Percentiles rank a stretch among this genome's conserved stretches.
Evolutionary conservation across 2,329 filamentous ascomycete species (phyloP).

Genomic region (Aspergillus tamarii): DNA sequence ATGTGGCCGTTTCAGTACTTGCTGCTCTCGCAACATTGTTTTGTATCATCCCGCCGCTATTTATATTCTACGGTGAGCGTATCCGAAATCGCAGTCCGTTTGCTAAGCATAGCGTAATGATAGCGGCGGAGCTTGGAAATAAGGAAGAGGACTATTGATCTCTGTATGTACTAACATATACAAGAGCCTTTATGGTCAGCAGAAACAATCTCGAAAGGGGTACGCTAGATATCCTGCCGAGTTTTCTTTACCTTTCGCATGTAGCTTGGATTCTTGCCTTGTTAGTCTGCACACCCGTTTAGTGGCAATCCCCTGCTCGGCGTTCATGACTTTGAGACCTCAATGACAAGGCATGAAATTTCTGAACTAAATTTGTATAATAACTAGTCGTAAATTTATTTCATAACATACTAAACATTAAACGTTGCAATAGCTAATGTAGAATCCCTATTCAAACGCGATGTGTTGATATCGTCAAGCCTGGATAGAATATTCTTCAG

Average conservation of each 20-base stretch:
- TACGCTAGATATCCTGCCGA: no score
- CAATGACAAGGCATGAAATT: no score
- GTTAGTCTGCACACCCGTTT: no score
- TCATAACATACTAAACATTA: background rate
- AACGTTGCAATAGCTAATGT: background rate
- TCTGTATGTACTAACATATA: no score
- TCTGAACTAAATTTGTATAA: no score
- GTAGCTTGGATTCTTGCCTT: no score
- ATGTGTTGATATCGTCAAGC: background rate
- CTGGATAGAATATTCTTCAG: conserved; percentile 26
- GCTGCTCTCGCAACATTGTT: conserved; percentile 48
- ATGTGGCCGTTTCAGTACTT: conserved; percentile 45
- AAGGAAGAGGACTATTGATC: background rate
- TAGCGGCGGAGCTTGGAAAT: background rate
- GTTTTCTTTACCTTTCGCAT: no score
- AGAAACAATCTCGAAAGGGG: no score
- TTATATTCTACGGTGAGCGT: conserved; percentile 41
- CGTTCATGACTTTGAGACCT: no score
- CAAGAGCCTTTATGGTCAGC: rapidly evolving
- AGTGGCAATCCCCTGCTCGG: no score
- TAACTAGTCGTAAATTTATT: rapidly evolving
- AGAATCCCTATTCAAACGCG: background rate
- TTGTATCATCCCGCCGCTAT: conserved; percentile 42
- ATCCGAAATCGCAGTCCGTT: conserved; percentile 43
- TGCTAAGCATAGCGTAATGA: conserved; percentile 35